These are phyloP conservation scores for Cladophialophora psammophila DNA, from an alignment of 2,329 filamentous ascomycete species.

Conservation along the genomic window DNA sequence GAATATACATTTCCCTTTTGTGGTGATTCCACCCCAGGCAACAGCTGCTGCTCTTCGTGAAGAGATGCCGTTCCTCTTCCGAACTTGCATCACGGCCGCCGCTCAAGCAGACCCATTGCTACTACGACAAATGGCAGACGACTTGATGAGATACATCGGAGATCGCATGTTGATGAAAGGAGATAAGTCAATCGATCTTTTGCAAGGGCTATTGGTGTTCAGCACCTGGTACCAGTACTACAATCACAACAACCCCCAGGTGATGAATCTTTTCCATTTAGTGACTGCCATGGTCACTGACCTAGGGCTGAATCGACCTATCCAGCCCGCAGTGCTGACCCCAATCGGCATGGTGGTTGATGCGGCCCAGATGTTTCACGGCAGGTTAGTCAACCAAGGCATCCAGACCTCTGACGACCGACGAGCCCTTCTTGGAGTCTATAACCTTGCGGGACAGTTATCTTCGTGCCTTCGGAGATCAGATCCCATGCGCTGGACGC, in stretches of 20 bases:
- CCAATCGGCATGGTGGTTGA: constrained; percentile 21
- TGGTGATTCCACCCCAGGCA: constrained; percentile 37
- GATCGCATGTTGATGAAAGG: constrained; percentile 45
- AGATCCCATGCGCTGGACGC: constrained; percentile 59
- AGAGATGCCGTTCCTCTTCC: constrained; percentile 48
- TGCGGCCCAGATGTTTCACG: constrained; percentile 21
- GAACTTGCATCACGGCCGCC: constrained; percentile 45
- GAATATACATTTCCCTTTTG: constrained; percentile 43
- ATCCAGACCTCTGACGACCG: constrained; percentile 25
- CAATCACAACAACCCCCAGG: constrained; percentile 44
- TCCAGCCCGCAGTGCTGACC: constrained; percentile 7
- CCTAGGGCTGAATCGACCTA: constrained; percentile 43
- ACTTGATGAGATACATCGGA: constrained; percentile 44
- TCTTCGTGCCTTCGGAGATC: constrained; percentile 48
- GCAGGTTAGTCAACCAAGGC: constrained; percentile 14
- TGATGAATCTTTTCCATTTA: constrained; percentile 48
- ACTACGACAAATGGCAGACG: constrained; percentile 43
- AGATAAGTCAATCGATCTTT: constrained; percentile 48
- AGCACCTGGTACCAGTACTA: constrained; percentile 49
- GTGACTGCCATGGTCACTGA: constrained; percentile 48
- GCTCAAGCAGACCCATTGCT: constrained; percentile 39
- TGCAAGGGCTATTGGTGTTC: constrained; percentile 50
- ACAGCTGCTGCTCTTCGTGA: constrained; percentile 35
- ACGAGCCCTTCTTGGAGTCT: constrained; percentile 28
- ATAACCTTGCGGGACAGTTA: constrained; percentile 19